Percentiles rank a stretch among this genome's conserved stretches.
Evolutionary conservation across 805 yeast species (phyloP).

Genomic region (Saturnispora ahearnii): DNA sequence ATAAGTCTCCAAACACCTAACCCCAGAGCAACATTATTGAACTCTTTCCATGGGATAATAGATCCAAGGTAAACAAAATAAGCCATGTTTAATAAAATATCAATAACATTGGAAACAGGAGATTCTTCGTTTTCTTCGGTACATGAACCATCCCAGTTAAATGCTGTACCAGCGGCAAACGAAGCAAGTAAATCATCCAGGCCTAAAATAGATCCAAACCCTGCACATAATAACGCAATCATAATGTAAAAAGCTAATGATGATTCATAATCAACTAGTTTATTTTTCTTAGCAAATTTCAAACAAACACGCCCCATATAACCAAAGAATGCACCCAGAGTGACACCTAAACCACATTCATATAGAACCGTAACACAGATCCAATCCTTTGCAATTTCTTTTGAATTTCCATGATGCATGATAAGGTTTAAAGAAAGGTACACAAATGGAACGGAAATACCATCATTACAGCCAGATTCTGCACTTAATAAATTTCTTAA

Average conservation of each 20-base stretch:
- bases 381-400: conserved; percentile 54
- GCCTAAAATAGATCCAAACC: conserved; percentile 58
- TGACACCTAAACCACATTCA: conserved; percentile 49
- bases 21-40: conserved; percentile 39
- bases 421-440: conserved; percentile 49
- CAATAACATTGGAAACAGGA: conserved; percentile 57
- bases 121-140: conserved; percentile 51
- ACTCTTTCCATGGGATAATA: conserved; percentile 59
- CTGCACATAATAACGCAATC: conserved; percentile 47
- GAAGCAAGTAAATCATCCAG: conserved; percentile 65
- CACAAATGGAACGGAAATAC: conserved; percentile 63
- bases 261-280: conserved; percentile 54
- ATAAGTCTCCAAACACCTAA: conserved; percentile 46
- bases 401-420: conserved; percentile 38
- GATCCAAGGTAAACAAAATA: conserved; percentile 65
- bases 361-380: conserved; percentile 49
- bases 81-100: conserved; percentile 53
- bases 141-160: conserved; percentile 68
- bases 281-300: conserved; percentile 41
- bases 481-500: conserved; percentile 54
- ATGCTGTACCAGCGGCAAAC: conserved; percentile 64
- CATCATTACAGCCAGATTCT: conserved; percentile 72
- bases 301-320: conserved; percentile 40
- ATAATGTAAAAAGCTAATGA: conserved; percentile 47
- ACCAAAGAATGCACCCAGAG: conserved; percentile 49